Base-by-base conservation (phyloP, 1,284 basidiomycete species). In the Irpex lacteus region DNA sequence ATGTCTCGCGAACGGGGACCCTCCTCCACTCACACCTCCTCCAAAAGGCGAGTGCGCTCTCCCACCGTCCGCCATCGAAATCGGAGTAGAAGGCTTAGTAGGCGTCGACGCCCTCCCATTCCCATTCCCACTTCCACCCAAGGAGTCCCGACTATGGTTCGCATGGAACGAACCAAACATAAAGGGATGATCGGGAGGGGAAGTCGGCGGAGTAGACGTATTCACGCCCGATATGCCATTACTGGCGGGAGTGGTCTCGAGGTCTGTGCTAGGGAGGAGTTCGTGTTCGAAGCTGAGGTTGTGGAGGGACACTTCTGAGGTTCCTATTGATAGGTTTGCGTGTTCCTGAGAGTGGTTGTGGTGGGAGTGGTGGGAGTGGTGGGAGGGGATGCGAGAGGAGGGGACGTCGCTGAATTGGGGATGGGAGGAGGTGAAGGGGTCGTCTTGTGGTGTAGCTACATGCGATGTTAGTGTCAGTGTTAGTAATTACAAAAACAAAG, bases 291-390 rank as follows among this genome's bases (percentile, higher is more conserved):
- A 71, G 19, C 71, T 72, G 4, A 75, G 66, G 8, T 70, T 72
- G 19, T 68, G 65, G 15, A 74, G 64, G 5, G 73, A 73, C 9
- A 71, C 67, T 37, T 73, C 73, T 21, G 74, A 71, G 56, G 72
- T 65, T n/a, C 54, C 54, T 32, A 56, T 56, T 5, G 54, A 56
- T 9, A 56, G 32, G 32, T 56, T 56, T 7, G 54, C 54, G 7
- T 15, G 32, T 11, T 56, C 54, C 6, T 56, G 26, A 15, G 34
- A 18, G 9, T 19, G 13, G 1, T n/a, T n/a, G 13, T 13, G 5
- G 6, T 4, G 6, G 7, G 32, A 8, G 19, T 55, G 6, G n/a
- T 26, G 7, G 19, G 53, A 19, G 32, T 37, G 5, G 7, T 5
- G 32, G 19, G 11, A 5, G 13, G 36, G 2, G 5, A 32, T 13